Conservation (phyloP, 129 eudicot genomes). For the Lonicera japonica region DNA sequence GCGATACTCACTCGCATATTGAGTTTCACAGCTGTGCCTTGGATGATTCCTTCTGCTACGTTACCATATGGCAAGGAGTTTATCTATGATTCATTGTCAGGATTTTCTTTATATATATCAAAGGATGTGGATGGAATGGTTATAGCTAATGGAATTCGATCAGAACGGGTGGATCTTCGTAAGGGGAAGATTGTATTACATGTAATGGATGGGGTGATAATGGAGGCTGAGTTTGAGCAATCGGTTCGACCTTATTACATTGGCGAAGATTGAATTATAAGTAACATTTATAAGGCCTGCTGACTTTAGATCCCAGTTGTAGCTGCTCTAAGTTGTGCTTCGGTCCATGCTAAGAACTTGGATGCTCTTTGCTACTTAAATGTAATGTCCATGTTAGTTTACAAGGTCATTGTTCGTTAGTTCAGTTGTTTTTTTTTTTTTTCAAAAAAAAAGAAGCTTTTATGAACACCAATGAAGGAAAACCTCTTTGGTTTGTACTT, state of each 20-base stretch:
- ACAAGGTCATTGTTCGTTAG: too few species aligned
- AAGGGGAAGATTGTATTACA: constrained; percentile 53
- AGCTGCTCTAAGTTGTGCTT: too few species aligned
- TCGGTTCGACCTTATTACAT: constrained; percentile 44
- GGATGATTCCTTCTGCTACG: constrained; percentile 43
- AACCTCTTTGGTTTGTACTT: too few species aligned
- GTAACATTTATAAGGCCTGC: neutral
- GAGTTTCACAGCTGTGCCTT: constrained; percentile 70
- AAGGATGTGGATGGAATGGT: constrained; percentile 46
- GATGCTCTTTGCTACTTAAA: too few species aligned
- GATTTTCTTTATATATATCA: constrained; percentile 35
- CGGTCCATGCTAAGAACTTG: neutral
- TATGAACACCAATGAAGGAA: too few species aligned
- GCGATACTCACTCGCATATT: constrained; percentile 65
- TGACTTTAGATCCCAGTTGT: neutral
- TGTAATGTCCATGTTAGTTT: too few species aligned
- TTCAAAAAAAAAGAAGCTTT: too few species aligned
- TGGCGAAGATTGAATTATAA: constrained; percentile 18
- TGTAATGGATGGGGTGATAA: constrained; percentile 73
- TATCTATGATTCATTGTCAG: constrained; percentile 59
- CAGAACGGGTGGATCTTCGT: constrained; percentile 46
- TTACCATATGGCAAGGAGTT: constrained; percentile 31
- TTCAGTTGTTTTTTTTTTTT: too few species aligned
- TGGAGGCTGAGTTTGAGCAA: constrained; percentile 84
- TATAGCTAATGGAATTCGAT: constrained; percentile 50